Evolutionary conservation across 192 early-diverging fungal species (phyloP), one percentile per base, ranked within the genome.

Genomic region (Linnemannia schmuckeri): DNA sequence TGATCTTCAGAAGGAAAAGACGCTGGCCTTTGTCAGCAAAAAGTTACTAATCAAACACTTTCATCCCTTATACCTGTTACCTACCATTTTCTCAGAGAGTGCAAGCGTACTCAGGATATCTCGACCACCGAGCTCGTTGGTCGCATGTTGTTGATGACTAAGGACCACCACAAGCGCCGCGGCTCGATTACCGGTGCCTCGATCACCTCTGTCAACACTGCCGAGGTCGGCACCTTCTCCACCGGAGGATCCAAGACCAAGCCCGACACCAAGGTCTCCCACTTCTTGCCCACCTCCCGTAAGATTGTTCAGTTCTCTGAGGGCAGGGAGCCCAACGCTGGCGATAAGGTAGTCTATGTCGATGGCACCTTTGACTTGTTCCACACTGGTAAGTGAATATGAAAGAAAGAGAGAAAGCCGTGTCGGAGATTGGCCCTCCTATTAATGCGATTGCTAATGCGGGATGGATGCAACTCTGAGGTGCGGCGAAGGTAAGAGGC

Each of bases 71-170:
- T 46, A n/a, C n/a, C 54, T 2, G 4, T 66, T 54, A 4, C 5
- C 18, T 8, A 47, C 38, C 12, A 7, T 55, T 37, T 0, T 52
- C 20, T 37, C 37, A 91, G 93, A 82, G 97, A 99, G 88, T 99
- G 97, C 91, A 98, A 97, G 92, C 95, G 98, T 82, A 99, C 97
- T 1, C 93, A 96, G 80, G 97, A 97, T 30, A 95, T 99, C 55
- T 97, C 97, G n/a, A 99, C 98, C 3, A 99, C 98, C 24, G 98
- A 98, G 90, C 91, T 99, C 35, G 97, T 99, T 7, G 96, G 97
- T 33, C 93, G 98, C 74, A 99, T 99, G 97, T 90, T 99, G 82
- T 88, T 97, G 70, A 95, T 98, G 94, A 95, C 96, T 22, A 92
- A 91, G 77, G 96, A 97, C 90, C 96, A 98, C 89, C 96, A 97